These are phyloP conservation scores for Monilinia fructigena DNA, from an alignment of 2,329 filamentous ascomycete species.

Conservation along the genomic window DNA sequence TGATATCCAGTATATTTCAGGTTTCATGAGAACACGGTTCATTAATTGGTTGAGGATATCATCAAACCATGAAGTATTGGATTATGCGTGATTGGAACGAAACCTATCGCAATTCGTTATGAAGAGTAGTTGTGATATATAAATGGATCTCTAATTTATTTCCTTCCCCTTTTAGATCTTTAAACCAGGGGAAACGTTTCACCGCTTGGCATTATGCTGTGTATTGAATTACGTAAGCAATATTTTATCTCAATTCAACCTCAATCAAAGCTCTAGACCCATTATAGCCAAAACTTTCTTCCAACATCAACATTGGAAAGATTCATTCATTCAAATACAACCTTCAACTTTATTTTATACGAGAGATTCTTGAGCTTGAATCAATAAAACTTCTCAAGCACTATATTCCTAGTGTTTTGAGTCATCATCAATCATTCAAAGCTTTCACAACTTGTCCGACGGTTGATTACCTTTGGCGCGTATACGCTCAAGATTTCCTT, in stretches of 20 bases:
- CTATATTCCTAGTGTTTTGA: no score
- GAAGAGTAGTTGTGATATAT: constrained; percentile 20
- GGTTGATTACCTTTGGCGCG: not conserved
- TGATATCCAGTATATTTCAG: constrained; percentile 20
- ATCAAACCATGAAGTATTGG: not conserved
- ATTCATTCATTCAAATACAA: not conserved
- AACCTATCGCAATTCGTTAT: constrained; percentile 16
- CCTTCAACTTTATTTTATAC: not conserved
- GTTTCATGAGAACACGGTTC: constrained; percentile 14
- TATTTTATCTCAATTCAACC: constrained; percentile 17
- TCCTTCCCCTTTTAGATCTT: constrained; percentile 16
- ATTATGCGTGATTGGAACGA: constrained; percentile 4
- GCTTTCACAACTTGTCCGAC: not conserved
- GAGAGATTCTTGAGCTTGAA: not conserved
- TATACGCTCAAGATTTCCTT: not conserved
- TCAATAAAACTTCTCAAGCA: not conserved
- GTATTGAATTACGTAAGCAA: constrained; percentile 6
- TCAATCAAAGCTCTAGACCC: constrained; percentile 19
- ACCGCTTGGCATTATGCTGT: not conserved
- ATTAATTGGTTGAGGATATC: constrained; percentile 14
- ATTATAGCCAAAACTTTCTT: not conserved
- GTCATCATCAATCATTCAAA: not conserved
- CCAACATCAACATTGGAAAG: constrained; percentile 1
- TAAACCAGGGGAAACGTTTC: not conserved
- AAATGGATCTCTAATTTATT: constrained; percentile 23